Conservation (phyloP, 192 early-diverging fungal species). For the Helicostylum pulchrum region DNA sequence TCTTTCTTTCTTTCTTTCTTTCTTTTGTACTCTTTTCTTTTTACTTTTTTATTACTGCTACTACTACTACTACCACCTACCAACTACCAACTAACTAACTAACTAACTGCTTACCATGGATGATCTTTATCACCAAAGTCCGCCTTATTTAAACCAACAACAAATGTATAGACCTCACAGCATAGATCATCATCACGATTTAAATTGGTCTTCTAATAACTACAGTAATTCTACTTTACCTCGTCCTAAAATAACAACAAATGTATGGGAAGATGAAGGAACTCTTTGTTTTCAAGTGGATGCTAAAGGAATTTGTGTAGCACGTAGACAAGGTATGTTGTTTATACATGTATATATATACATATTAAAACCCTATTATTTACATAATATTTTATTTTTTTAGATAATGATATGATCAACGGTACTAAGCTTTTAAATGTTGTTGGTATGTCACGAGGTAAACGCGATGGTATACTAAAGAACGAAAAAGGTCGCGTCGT, state of each 20-base stretch:
- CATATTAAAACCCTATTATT: neutral
- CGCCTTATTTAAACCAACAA: too few relatives aligned
- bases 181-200: too few relatives aligned
- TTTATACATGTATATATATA: neutral
- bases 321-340: conserved; percentile 62
- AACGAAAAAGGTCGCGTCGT: conserved; percentile 82
- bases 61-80: too few relatives aligned
- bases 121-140: too few relatives aligned
- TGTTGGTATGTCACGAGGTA: conserved; percentile 81
- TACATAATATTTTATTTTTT: conserved; percentile 15
- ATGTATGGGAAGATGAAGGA: conserved; percentile 79
- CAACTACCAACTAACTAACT: too few relatives aligned
- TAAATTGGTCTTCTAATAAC: neutral
- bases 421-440: conserved; percentile 85
- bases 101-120: too few relatives aligned
- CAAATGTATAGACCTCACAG: too few relatives aligned
- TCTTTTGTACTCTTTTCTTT: too few relatives aligned
- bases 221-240: neutral
- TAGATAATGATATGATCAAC: conserved; percentile 84
- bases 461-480: conserved; percentile 81
- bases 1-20: too few relatives aligned
- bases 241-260: conserved; percentile 58
- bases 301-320: conserved; percentile 74
- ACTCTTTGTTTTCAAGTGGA: conserved; percentile 80
- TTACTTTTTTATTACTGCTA: too few relatives aligned